Evolutionary conservation across 257 asterid genomes (phyloP).

Genomic region (Nyctanthes arbortristis): DNA sequence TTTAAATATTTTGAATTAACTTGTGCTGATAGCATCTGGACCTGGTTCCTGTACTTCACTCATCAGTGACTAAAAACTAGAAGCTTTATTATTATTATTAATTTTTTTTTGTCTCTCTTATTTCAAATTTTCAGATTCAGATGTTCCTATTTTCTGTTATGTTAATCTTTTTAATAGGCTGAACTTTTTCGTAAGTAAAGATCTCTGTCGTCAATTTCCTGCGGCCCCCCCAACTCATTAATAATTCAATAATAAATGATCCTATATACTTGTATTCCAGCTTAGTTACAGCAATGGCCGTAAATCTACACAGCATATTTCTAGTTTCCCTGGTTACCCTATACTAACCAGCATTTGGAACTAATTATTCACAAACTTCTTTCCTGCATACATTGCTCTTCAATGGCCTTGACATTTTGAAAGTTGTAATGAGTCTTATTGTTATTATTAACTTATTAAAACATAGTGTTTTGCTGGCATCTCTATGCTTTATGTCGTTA

Average conservation of each 20-base stretch:
- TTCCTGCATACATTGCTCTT: not conserved
- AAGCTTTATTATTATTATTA: too few species aligned
- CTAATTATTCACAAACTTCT: conserved; percentile 22
- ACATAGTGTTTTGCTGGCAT: not conserved
- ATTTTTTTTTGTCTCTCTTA: not conserved
- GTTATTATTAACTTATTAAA: too few species aligned
- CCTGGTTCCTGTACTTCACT: conserved; percentile 21
- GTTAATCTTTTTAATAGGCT: not conserved
- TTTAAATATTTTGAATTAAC: not conserved
- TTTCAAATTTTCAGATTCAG: not conserved
- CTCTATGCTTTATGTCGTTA: conserved; percentile 3
- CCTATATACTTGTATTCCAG: not conserved
- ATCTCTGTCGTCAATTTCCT: not conserved
- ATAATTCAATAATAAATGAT: conserved; percentile 4
- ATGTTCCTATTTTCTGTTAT: not conserved
- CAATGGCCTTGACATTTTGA: too few species aligned
- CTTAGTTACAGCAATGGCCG: conserved; percentile 15
- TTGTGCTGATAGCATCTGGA: conserved; percentile 22
- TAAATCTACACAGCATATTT: too few species aligned
- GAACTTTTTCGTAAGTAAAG: not conserved
- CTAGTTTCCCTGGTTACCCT: conserved; percentile 26
- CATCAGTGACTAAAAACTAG: not conserved
- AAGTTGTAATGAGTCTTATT: too few species aligned
- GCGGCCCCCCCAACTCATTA: too few species aligned
- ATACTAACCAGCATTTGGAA: conserved; percentile 22